Base-by-base conservation (phyloP, 306 rosid species). In the Trifolium repens region DNA sequence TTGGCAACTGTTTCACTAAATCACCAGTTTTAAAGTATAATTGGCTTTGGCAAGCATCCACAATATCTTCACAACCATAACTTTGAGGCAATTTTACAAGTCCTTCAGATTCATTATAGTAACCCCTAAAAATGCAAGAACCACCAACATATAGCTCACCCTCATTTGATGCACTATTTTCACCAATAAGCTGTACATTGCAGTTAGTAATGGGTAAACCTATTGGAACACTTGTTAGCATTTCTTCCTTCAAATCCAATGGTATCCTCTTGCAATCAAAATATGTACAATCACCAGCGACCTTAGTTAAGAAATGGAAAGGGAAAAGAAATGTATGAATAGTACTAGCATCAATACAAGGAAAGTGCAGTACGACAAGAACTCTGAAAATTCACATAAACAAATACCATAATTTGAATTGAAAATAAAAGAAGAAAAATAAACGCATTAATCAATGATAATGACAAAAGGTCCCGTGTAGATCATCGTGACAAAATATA, bases 181-280 rank as follows among this genome's bases (percentile, higher is more conserved):
- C 89, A 39, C 82, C 79, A 82, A 83, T 71, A 82, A 93, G 83
- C 61, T 83, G 72, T 54, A 91, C 93, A 59, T 94, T 86, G 77
- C 97, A 94, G 81, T 87, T 87, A 74, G 83, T 69, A 74, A 91
- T 86, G 62, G 98, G 97, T 65, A 85, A 67, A 70, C 98, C 98
- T 81, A 94, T 90, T n/a, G 98, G 98, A 68, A 94, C 93, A 79
- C 83, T 91, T 32, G 81, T 73, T 40, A 89, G 78, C 40, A 50
- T 66, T 75, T 90, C 89, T 43, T 82, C 82, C 88, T 88, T 87
- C 85, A 91, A 80, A 83, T 86, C 82, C 81, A 63, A 50, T n/a
- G 94, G 85, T 83, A 94, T 71, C 83, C 79, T 94, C 91, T 89
- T 87, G 94, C 98, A 94, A 82, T 94, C 97, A 87, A 94, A 94